Base-by-base conservation (phyloP, 805 yeast genomes). In the Ogataea corticis region DNA sequence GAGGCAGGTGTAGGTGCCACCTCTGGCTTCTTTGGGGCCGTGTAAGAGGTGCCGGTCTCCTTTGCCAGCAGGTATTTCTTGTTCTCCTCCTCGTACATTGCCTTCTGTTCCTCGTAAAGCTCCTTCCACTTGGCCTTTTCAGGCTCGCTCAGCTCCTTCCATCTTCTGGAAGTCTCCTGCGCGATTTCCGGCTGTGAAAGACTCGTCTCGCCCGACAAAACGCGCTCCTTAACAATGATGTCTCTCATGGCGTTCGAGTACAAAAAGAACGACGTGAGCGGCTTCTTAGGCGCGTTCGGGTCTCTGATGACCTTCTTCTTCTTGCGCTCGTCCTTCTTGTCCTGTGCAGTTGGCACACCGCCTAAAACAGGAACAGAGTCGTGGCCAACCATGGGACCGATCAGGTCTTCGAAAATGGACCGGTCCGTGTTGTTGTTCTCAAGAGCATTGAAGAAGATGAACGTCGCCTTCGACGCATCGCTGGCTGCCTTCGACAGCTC, bases 201-300 rank as follows among this genome's bases (percentile, higher is more conserved):
- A 10, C 87, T 79, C 13, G 85, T 78, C 56, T 75, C 72, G 28
- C 85, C 82, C 33, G 74, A 70, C 30, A 68, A 68, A 45, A 70
- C 75, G 60, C 96, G 78, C 51, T 86, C 90, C 43, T 78, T 83
- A 45, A 83, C 80, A 51, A 91, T 75, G 31, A 75, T 70, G 50
- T 84, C 85, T 59, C 96, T 82, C 53, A 82, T 78, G 54, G 80
- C 82, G 53, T 85, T 83, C 42, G 88, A 82, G 67, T 82, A 92
- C 33, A 82, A 77, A 66, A 92, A 87, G 71, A 82, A 91, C 36
- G 87, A 85, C 17, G 97, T 90, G 60, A 88, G 73, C 13, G 99
- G 98, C 61, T 90, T 90, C 75, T 87, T 89, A 48, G 99, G 99
- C 36, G 96, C 97, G 59, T 87, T 84, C 42, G 97, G 97, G 67